Evolutionary conservation across 352 stramenopile genomes (phyloP), one percentile per base, ranked within the genome.

Genomic region (Phytophthora brassicae): DNA sequence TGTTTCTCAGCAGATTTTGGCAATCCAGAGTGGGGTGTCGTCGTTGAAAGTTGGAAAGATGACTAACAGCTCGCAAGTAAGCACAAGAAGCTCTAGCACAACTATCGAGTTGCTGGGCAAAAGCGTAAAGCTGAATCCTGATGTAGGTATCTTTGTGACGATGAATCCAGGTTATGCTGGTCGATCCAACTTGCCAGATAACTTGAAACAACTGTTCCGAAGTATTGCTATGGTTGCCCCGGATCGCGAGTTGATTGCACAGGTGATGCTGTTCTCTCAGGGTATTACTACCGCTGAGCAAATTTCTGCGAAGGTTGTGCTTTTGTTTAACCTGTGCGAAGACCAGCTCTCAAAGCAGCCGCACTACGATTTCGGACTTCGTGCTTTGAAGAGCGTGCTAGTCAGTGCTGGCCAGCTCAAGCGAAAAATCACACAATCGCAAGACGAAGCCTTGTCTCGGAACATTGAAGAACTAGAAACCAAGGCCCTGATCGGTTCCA

Each of bases 161-260:
- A 99, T 99, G 97, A 99, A 99, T 74, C 98, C 98, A 33, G 97
- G 96, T 22, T 99, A 99, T 74, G 98, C 98, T 53, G 98, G 98
- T 11, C 87, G 97, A 62, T 98, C 92, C 8, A 98, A 99, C 67
- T 66, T 99, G 36, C 96, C 96, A 0, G 96, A 99, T 70, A 99
- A 99, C 74, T 80, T 99, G 50, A 99, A 99, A 76, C 96, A 98
- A 54, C 81, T 99, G 2, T 99, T 99, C 88, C 84, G 98, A 9
- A 98, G 97, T 52, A 98, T 99, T 56, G 98, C 98, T 6, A 99
- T 99, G 98, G 97, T 99, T 61, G 92, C 97, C 12, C 98, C 98
- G 24, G 98, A 99, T 79, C 81, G 97, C 12, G 97, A 99, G 54
- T 72, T 99, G 33, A 99, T 99, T 68, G 97, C 98, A 4, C 96